Percentiles rank a stretch among this genome's conserved stretches.
Conservation (phyloP, 768 basidiomycete species). For the Suillus fuscotomentosus region DNA sequence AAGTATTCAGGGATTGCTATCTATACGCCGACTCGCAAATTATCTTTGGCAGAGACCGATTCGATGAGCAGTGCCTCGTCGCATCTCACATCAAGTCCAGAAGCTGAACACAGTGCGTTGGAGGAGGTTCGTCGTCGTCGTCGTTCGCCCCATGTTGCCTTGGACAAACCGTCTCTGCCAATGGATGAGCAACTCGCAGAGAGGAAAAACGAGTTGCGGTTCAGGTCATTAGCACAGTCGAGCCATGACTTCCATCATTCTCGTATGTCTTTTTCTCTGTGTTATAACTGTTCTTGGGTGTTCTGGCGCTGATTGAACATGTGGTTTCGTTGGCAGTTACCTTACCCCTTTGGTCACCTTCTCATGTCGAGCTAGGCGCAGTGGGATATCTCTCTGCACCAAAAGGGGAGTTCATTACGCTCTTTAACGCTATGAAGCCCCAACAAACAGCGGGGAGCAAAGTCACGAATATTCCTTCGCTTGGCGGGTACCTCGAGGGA, state of each 20-base stretch:
- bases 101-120: neutral
- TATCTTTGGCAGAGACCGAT: neutral
- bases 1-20: slow-evolving; percentile 24
- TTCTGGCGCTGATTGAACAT: neutral
- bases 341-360: slow-evolving; percentile 66
- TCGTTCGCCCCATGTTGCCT: slow-evolving; percentile 12
- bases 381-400: slow-evolving; percentile 69
- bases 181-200: slow-evolving; percentile 39
- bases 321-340: slow-evolving; percentile 38
- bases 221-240: slow-evolving; percentile 51
- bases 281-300: neutral
- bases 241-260: slow-evolving; percentile 70
- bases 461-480: slow-evolving; percentile 48
- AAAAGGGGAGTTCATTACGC: slow-evolving; percentile 58
- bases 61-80: slow-evolving; percentile 32
- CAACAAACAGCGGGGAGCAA: slow-evolving; percentile 38
- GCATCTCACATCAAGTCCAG: slow-evolving; percentile 18
- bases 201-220: slow-evolving; percentile 60
- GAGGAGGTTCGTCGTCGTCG: neutral
- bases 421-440: slow-evolving; percentile 64
- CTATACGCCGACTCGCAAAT: slow-evolving; percentile 33
- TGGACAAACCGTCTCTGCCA: slow-evolving; percentile 39
- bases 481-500: slow-evolving; percentile 55
- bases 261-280: slow-evolving; percentile 40
- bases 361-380: slow-evolving; percentile 56